Percentiles rank a stretch among this genome's conserved stretches.
phyloP scores from a whole-genome alignment of 2,329 filamentous ascomycete species.

The Raffaelea albimanens region DNA sequence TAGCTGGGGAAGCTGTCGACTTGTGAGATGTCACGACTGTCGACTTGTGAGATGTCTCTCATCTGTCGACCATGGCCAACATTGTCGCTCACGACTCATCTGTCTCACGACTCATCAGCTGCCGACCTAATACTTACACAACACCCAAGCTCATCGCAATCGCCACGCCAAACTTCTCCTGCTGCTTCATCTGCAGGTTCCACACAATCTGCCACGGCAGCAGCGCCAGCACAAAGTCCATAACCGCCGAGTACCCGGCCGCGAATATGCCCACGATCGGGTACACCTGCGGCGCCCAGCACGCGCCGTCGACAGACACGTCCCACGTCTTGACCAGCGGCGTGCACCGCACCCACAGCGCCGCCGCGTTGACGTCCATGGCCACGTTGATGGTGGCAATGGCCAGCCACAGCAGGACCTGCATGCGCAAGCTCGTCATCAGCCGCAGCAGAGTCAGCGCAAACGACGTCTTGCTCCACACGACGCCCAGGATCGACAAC shows the following conservation, averaged over 20 bases:
- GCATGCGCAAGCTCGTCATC: constrained; percentile 12
- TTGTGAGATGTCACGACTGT: too few relatives aligned
- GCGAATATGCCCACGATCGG: constrained; percentile 5
- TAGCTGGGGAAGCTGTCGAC: not conserved
- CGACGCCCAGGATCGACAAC: constrained; percentile 7
- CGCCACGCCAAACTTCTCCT: constrained; percentile 20
- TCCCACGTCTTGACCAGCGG: not conserved
- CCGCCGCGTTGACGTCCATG: constrained; percentile 15
- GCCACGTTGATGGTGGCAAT: constrained; percentile 22
- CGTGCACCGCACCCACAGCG: constrained; percentile 7
- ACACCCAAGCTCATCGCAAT: constrained; percentile 23
- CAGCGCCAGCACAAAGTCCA: constrained; percentile 13
- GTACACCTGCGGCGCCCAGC: constrained; percentile 14
- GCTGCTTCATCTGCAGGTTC: constrained; percentile 19
- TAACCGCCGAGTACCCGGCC: too few relatives aligned
- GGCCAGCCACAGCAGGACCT: constrained; percentile 19
- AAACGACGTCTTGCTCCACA: constrained; percentile 25
- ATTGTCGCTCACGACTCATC: too few relatives aligned
- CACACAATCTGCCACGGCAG: constrained; percentile 21
- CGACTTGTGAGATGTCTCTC: too few relatives aligned
- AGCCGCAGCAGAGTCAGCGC: constrained; percentile 25
- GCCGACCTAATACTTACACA: constrained; percentile 12
- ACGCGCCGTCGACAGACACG: not conserved
- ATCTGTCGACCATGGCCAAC: too few relatives aligned
- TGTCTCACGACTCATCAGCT: too few relatives aligned